Evolutionary conservation across 306 rosid species (phyloP).

Genomic region (Mimosa pudica): DNA sequence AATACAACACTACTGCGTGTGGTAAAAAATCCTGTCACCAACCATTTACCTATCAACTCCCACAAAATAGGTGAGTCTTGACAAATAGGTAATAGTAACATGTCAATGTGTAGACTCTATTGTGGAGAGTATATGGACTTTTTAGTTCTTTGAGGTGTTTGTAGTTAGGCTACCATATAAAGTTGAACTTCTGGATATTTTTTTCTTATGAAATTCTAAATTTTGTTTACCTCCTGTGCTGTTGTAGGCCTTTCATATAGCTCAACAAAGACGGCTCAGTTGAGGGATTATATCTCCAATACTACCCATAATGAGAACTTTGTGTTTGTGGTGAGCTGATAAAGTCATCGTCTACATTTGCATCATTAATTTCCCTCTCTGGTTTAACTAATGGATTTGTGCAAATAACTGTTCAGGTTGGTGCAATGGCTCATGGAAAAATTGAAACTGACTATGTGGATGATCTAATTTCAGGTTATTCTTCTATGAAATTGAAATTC

Average conservation of each 20-base stretch:
- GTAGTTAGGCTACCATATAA: background rate
- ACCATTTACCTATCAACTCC: slow-evolving; percentile 24
- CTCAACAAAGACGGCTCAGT: slow-evolving; percentile 15
- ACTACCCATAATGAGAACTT: slow-evolving; percentile 17
- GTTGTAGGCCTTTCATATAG: slow-evolving; percentile 28
- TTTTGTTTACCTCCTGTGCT: background rate
- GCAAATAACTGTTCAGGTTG: slow-evolving; percentile 28
- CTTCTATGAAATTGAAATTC: background rate
- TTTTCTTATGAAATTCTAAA: background rate
- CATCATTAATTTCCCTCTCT: background rate
- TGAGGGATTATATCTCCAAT: slow-evolving; percentile 21
- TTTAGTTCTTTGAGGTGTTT: background rate
- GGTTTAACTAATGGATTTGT: background rate
- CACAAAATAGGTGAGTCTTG: slow-evolving; percentile 20
- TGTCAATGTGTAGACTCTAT: background rate
- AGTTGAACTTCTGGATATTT: background rate
- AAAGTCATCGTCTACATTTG: slow-evolving; percentile 18
- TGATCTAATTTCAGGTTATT: slow-evolving; percentile 37
- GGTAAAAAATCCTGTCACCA: slow-evolving; percentile 30
- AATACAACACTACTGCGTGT: slow-evolving; percentile 25
- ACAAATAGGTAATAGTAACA: background rate
- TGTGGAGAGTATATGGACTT: background rate
- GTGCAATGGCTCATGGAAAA: slow-evolving; percentile 42
- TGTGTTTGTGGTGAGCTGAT: slow-evolving; percentile 32
- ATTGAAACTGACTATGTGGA: slow-evolving; percentile 35